Evolutionary conservation across 225 moss, liverwort and hornwort genomes (phyloP).

Genomic region (Straminergon stramineum): DNA sequence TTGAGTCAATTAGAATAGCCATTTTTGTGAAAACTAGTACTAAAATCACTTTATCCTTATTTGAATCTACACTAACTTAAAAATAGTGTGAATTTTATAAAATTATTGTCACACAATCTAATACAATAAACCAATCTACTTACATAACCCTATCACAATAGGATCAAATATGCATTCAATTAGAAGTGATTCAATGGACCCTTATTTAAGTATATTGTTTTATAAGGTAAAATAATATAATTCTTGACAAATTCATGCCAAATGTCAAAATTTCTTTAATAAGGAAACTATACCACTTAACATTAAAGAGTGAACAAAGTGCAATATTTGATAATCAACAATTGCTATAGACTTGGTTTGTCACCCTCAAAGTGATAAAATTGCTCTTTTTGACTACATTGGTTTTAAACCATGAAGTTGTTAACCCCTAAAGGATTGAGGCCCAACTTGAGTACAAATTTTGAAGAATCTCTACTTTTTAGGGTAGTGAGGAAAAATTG

Average conservation of each 20-base stretch:
- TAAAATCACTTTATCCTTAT: not conserved
- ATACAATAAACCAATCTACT: not conserved
- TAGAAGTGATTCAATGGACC: not conserved
- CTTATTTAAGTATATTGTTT: not conserved
- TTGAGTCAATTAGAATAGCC: rapidly evolving
- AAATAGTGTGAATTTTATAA: not conserved
- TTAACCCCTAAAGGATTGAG: too few relatives aligned
- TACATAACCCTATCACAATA: not conserved
- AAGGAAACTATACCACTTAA: not conserved
- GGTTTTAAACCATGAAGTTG: not conserved
- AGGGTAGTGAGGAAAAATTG: too few relatives aligned
- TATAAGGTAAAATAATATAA: not conserved
- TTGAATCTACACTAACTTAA: too few relatives aligned
- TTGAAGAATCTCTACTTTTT: too few relatives aligned
- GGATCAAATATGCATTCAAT: not conserved
- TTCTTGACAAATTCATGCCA: not conserved
- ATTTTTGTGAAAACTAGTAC: not conserved
- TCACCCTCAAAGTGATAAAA: not conserved
- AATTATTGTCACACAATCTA: not conserved
- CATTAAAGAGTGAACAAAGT: not conserved
- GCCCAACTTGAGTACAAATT: too few relatives aligned
- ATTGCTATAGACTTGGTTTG: rapidly evolving
- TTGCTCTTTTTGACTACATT: not conserved
- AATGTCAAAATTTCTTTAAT: not conserved
- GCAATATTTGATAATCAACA: not conserved